Evolutionary conservation across 164 flowering plant species (phyloP).

Genomic region (Macadamia tetraphylla): DNA sequence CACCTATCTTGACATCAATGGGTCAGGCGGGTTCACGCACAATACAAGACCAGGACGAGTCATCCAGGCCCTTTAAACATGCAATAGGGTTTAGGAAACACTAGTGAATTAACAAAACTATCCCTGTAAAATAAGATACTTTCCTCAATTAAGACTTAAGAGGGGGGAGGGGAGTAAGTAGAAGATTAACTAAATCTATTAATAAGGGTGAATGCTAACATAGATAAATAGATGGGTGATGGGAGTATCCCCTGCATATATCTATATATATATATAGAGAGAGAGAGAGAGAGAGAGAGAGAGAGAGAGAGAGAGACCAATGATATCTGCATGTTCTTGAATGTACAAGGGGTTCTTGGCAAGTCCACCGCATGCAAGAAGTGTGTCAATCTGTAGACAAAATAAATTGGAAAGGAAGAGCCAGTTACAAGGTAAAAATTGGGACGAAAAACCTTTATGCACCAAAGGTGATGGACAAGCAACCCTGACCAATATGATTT

Average conservation of each 20-base stretch:
- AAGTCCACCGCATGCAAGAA: slow-evolving; percentile 97
- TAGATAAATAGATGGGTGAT: background rate
- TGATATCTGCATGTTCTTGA: slow-evolving; percentile 89
- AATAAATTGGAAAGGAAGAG: background rate
- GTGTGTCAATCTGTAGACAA: slow-evolving; percentile 63
- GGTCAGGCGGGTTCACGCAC: no score
- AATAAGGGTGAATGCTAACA: background rate
- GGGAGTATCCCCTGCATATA: no score
- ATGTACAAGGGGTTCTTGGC: slow-evolving; percentile 68
- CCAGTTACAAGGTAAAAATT: background rate
- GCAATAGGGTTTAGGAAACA: no score
- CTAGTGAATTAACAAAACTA: no score
- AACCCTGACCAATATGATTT: background rate
- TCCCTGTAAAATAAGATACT: no score
- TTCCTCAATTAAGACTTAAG: no score
- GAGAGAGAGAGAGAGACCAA: slow-evolving; percentile 47
- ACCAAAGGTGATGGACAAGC: background rate
- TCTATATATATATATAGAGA: no score
- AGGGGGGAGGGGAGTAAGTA: no score
- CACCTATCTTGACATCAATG: no score
- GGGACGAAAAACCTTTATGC: background rate
- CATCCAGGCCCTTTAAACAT: no score
- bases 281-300: slow-evolving; percentile 4
- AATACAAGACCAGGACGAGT: no score
- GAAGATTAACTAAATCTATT: background rate